phyloP scores from a whole-genome alignment of 225 moss, liverwort and hornwort species.

The Physcomitrellopsis africana region DNA sequence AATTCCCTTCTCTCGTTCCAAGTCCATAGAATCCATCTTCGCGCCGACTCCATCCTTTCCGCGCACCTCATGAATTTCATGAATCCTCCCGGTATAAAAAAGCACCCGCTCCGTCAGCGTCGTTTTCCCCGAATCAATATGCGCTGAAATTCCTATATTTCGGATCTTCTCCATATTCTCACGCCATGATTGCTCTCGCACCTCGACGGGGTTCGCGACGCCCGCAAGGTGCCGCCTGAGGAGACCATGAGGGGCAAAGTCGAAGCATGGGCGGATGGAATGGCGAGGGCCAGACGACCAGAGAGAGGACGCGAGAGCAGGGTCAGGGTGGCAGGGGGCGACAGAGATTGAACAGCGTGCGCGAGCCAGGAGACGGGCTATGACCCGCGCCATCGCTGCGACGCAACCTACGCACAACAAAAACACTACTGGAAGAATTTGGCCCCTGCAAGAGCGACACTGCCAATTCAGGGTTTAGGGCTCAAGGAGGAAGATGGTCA shows the following conservation, averaged over 20 bases:
- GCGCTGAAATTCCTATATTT: conserved; percentile 92
- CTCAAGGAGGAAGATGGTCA: not conserved
- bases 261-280: conserved; percentile 46
- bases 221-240: conserved; percentile 64
- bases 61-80: conserved; percentile 97
- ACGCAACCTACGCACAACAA: conserved; percentile 4
- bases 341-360: conserved; percentile 41
- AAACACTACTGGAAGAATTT: not conserved
- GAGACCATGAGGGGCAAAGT: conserved; percentile 42
- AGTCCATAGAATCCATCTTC: conserved; percentile 99
- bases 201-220: conserved; percentile 58
- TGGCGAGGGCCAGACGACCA: conserved; percentile 39
- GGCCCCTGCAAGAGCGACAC: too few relatives aligned
- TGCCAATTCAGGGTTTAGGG: conserved; percentile 30
- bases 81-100: conserved; percentile 90
- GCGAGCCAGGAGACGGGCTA: conserved; percentile 52
- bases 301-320: conserved; percentile 35
- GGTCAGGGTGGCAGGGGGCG: conserved; percentile 21
- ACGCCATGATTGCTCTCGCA: conserved; percentile 76
- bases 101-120: conserved; percentile 93
- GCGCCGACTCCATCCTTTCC: conserved; percentile 98
- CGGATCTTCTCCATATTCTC: conserved; percentile 86
- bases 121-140: conserved; percentile 95
- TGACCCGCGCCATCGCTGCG: conserved; percentile 62
- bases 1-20: conserved; percentile 98